Base-by-base conservation (phyloP, 495 filamentous ascomycete genomes). In the Acidomyces sp. region DNA sequence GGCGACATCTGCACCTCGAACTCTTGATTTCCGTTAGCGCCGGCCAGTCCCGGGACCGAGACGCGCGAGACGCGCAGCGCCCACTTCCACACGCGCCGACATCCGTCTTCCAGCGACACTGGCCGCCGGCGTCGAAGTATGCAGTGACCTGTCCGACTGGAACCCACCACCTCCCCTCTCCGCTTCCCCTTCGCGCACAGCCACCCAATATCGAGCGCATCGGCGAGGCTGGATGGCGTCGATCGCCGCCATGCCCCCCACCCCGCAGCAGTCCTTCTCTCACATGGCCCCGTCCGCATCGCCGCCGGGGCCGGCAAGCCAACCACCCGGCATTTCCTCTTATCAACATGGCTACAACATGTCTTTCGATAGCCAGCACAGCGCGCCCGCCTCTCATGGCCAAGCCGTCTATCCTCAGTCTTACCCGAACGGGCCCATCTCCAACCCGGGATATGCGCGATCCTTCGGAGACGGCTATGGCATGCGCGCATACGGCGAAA, bases 221-320 rank as follows among this genome's bases (percentile, higher is more conserved):
- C n/a, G n/a, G n/a, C n/a, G n/a, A n/a, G 17, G 12, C 13, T 23
- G 3, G 13, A 46, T 46, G 47, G 47, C 39, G 34, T 31, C 36
- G 5, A 37, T 43, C 22, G 43, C 48, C 17, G 34, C 48, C 4
- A 46, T 41, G 28, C 43, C 43, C 9, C 48, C 48, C 3, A 46
- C 48, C 25, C 43, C 48, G 21, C 48, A 51, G 21, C 47, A 50
- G 20, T 40, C 37, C 24, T 31, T 37, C 45, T 19, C 32, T n/a
- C 45, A 37, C 24, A 29, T 38, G 5, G 7, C 25, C 20, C 19
- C 45, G 13, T 10, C 20, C 24, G 37, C 39, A 6, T 30, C 40
- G 1, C 17, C 42, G 21, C 25, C 32, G 23, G 32, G 29, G 6
- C 18, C 20, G 1, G 11, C 28, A 15, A 26, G 2, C 17, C 48